These are phyloP conservation scores for Aspergillus spinulosporus DNA, from an alignment of 2,329 filamentous ascomycete species.

Conservation along the genomic window DNA sequence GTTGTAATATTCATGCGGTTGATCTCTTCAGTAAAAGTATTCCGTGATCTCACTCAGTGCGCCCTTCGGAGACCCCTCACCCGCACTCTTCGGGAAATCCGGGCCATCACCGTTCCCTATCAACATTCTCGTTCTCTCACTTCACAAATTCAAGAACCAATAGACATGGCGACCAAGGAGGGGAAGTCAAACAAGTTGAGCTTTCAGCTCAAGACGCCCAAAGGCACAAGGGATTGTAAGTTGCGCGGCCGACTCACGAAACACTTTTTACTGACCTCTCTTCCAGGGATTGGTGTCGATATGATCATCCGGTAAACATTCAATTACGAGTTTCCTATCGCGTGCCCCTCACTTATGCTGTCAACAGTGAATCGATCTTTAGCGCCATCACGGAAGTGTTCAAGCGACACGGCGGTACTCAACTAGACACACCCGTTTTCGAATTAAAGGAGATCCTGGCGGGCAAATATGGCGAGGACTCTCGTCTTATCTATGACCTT, in stretches of 20 bases:
- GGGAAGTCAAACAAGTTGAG: constrained; percentile 42
- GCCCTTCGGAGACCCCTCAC: constrained; percentile 5
- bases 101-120: constrained; percentile 8
- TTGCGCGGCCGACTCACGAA: not conserved
- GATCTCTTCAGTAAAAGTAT: constrained; percentile 12
- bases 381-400: constrained; percentile 73
- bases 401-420: constrained; percentile 77
- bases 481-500: constrained; percentile 87
- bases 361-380: constrained; percentile 57
- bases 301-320: constrained; percentile 15
- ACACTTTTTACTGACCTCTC: not conserved
- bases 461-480: constrained; percentile 90
- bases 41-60: constrained; percentile 8
- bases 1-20: constrained; percentile 14
- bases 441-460: constrained; percentile 83
- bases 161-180: constrained; percentile 27
- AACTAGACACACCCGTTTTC: constrained; percentile 80
- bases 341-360: constrained; percentile 52
- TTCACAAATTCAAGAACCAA: constrained; percentile 5
- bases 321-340: constrained; percentile 52
- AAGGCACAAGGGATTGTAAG: constrained; percentile 80
- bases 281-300: constrained; percentile 15
- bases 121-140: constrained; percentile 12
- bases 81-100: constrained; percentile 14
- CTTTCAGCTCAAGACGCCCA: constrained; percentile 81